Base-by-base conservation (phyloP, 1,284 basidiomycete genomes). In the Sphagnurus paluster region DNA sequence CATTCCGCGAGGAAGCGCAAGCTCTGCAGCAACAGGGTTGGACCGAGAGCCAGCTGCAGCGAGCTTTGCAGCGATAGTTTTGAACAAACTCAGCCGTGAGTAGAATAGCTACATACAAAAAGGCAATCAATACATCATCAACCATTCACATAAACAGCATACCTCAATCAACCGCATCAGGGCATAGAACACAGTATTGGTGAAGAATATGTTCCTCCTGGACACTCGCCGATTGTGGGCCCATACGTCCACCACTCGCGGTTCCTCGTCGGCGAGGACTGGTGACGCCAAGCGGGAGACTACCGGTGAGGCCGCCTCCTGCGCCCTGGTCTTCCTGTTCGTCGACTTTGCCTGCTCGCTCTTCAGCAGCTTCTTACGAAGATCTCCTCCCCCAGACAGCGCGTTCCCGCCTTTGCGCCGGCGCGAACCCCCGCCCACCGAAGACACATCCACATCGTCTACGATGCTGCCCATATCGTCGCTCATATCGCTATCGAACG, bases 181-280 rank as follows among this genome's bases (percentile, higher is more conserved):
- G 10, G 84, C 80, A 70, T 97, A 99, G 62, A 93, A 92, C 32
- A 84, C 77, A 26, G 90, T 92, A 68, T 96, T 98, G 54, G 87
- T 84, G 69, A 93, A 98, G 69, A 98, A 93, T 11, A 79, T 77
- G 54, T 81, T 76, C 54, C 74, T 75, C 30, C 75, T 69, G 21
- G 74, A 61, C 61, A 62, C 41, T 39, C 55, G 55, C 57, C 65
- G 44, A 26, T 49, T 36, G 42, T 48, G 60, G 53, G 36, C 55
- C 53, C 55, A 63, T 51, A 47, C 59, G 53, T 36, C 63, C 52
- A 16, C 57, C 56, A 44, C 70, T 59, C 14, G 28, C 28, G n/a
- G 59, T 53, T 75, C 75, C n/a, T 71, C 69, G 3, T 77, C 76
- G 1, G 69, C 61, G 2, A 69, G 60, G 1, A 68, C 72, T 2